phyloP scores from a whole-genome alignment of 2,329 filamentous ascomycete species.

The Hypoxylon sp. region DNA sequence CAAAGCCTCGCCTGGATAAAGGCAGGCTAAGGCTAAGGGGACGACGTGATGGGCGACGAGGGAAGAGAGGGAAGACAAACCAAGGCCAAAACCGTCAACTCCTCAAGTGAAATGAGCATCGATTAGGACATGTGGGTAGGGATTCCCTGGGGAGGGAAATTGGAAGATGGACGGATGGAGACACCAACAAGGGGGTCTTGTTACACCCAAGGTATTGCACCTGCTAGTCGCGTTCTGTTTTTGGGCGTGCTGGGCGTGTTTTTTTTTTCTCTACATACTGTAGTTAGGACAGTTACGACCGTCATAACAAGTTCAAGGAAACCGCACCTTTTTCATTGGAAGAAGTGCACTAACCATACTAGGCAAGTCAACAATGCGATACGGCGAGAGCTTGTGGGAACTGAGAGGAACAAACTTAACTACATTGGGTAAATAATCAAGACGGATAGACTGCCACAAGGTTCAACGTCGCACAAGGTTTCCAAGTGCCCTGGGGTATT shows the following conservation, averaged over 20 bases:
- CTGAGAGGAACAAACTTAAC: conserved; percentile 11
- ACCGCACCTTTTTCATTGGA: conserved; percentile 26
- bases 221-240: conserved; percentile 18
- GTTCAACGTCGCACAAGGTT: conserved; percentile 13
- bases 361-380: conserved; percentile 20
- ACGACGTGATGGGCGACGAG: conserved; percentile 41
- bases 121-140: conserved; percentile 40
- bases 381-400: conserved; percentile 12
- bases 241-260: conserved; percentile 27
- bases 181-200: conserved; percentile 42
- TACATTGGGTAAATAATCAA: conserved; percentile 21
- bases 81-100: conserved; percentile 23
- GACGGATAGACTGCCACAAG: conserved; percentile 32
- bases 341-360: conserved; percentile 6
- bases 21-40: conserved; percentile 38
- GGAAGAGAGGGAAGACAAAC: conserved; percentile 35
- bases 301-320: conserved; percentile 8
- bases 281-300: no score
- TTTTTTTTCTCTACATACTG: not conserved
- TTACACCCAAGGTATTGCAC: conserved; percentile 30
- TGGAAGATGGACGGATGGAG: conserved; percentile 47
- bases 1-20: conserved; percentile 38
- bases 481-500: conserved; percentile 5
- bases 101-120: conserved; percentile 39
- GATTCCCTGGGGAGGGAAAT: conserved; percentile 47